Percentiles rank a stretch among this genome's conserved stretches.
Evolutionary conservation across 257 asterid species (phyloP).

Genomic region (Gardenia jasminoides): DNA sequence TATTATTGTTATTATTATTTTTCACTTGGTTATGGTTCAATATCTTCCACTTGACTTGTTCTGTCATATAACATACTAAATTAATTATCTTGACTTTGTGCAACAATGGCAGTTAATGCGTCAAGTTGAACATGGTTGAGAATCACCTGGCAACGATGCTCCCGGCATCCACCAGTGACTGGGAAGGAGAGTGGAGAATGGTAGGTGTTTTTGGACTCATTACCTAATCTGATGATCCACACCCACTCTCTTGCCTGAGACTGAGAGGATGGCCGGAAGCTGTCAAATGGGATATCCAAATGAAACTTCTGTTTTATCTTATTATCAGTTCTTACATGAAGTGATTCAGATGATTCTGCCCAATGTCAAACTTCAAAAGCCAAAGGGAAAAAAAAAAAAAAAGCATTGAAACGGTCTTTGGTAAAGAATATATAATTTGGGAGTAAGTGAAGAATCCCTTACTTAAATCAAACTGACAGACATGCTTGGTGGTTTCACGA

Average conservation of each 20-base stretch:
- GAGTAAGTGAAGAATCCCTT: conserved; percentile 39
- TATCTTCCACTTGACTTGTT: no score
- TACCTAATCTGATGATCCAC: neutral
- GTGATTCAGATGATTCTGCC: conserved; percentile 29
- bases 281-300: neutral
- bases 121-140: neutral
- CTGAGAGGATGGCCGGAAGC: neutral
- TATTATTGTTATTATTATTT: no score
- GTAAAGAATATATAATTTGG: conserved; percentile 26
- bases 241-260: neutral
- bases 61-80: no score
- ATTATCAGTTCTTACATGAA: conserved; percentile 36
- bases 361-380: conserved; percentile 43
- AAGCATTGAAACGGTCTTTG: neutral
- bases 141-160: neutral
- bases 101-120: neutral
- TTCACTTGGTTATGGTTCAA: no score
- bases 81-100: neutral
- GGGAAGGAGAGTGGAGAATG: neutral
- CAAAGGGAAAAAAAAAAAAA: no score
- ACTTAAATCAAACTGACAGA: conserved; percentile 63
- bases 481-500: conserved; percentile 48
- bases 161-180: neutral
- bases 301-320: conserved; percentile 83
- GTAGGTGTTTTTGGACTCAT: conserved; percentile 27